phyloP scores from a whole-genome alignment of 345 rosid species.

The Hypericum perforatum region DNA sequence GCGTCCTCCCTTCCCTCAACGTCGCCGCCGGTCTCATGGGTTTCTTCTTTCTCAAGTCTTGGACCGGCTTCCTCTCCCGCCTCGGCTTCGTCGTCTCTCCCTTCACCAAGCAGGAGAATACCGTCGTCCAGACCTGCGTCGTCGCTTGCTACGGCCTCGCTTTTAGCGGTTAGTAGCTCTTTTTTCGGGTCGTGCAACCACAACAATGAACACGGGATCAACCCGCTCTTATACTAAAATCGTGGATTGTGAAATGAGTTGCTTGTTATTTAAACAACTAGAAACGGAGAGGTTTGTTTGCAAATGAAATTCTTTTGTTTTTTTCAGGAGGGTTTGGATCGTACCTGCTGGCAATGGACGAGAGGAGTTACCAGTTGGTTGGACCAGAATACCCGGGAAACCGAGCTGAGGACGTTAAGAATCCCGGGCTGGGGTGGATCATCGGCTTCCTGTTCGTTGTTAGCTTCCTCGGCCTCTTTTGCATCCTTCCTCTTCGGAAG shows the following conservation, averaged over 20 bases:
- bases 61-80: slow-evolving; percentile 59
- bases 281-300: no score
- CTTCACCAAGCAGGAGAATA: slow-evolving; percentile 85
- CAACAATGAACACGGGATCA: no score
- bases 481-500: slow-evolving; percentile 88
- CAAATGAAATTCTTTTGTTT: neutral
- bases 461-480: slow-evolving; percentile 82
- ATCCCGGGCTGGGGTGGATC: slow-evolving; percentile 89
- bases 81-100: slow-evolving; percentile 54
- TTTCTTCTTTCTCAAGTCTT: slow-evolving; percentile 83
- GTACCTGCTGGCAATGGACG: slow-evolving; percentile 80
- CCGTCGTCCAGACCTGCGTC: slow-evolving; percentile 92
- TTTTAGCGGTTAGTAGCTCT: slow-evolving; percentile 42
- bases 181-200: neutral
- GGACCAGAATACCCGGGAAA: slow-evolving; percentile 85
- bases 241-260: no score
- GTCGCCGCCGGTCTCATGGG: slow-evolving; percentile 93
- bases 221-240: no score
- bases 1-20: slow-evolving; percentile 79
- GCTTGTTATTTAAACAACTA: no score
- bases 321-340: slow-evolving; percentile 81
- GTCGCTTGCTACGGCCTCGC: slow-evolving; percentile 96
- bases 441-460: slow-evolving; percentile 74
- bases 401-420: slow-evolving; percentile 53
- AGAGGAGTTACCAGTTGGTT: slow-evolving; percentile 65